A percentile compares a stretch with the other conserved stretches of the same genome.
Conservation (phyloP, 345 rosid genomes). For the Eucalyptus curtisii region DNA sequence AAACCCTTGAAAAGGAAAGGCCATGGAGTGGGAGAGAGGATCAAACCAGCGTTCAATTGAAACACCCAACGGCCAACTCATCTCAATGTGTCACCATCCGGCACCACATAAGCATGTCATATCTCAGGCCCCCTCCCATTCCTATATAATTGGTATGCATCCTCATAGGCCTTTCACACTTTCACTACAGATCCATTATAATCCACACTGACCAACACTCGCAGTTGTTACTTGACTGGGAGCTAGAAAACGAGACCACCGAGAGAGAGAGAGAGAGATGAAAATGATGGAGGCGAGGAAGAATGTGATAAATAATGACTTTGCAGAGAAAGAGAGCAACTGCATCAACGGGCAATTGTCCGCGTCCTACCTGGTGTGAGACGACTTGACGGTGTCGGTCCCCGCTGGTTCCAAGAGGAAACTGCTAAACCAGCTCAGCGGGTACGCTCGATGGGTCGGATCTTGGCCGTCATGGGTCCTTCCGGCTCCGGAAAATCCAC, state of each 20-base stretch:
- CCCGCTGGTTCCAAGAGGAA: neutral
- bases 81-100: too few relatives aligned
- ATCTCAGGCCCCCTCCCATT: too few relatives aligned
- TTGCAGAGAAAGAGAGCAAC: neutral
- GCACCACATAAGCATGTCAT: too few relatives aligned
- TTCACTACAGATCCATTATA: too few relatives aligned
- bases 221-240: neutral
- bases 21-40: too few relatives aligned
- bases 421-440: slow-evolving; percentile 3
- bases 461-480: slow-evolving; percentile 34
- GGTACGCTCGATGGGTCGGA: slow-evolving; percentile 8
- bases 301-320: neutral
- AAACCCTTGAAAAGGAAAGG: too few relatives aligned
- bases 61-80: too few relatives aligned
- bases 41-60: too few relatives aligned
- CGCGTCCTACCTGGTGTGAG: slow-evolving; percentile 6
- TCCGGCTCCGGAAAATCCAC: slow-evolving; percentile 27
- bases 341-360: neutral
- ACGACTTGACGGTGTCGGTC: slow-evolving; percentile 11
- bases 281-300: neutral
- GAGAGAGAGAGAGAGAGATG: neutral
- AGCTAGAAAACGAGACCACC: neutral
- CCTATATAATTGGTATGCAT: too few relatives aligned
- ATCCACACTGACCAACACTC: too few relatives aligned
- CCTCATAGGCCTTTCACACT: too few relatives aligned